Evolutionary conservation across 1,284 basidiomycete species (phyloP), one percentile per base, ranked within the genome.

Genomic region (Naganishia liquefaciens): DNA sequence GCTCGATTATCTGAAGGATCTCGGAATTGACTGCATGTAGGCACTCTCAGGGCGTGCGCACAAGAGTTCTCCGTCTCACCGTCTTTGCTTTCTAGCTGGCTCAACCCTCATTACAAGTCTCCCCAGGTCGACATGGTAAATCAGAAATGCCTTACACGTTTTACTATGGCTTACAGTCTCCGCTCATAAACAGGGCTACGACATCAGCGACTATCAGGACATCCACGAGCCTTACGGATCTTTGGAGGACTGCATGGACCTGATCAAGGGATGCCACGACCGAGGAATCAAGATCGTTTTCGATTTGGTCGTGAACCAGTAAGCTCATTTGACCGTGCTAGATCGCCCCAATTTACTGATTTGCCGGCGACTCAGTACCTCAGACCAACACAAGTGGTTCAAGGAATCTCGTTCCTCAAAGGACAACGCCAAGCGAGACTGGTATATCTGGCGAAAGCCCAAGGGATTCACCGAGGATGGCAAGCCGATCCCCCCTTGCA

Each of bases 301-400:
- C 69, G 81, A 82, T 66, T 72, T 82, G 7, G 81, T 82, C 25
- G 75, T 82, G 66, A 82, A 82, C 70, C 81, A 81, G 70, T 77
- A 75, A n/a, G 76, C 74, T 2, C 74, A 80, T 68, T 42, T 73
- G 15, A 11, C 13, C 15, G 25, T 15, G 13, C 52, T 9, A 17
- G 21, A 33, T 7, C n/a, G 17, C n/a, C 21, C 23, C 11, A 62
- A 19, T 25, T 10, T 19, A 21, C 13, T 43, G 25, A 55, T 19
- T 30, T 17, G 17, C 42, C 42, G 23, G n/a, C 13, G 5, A 33
- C 5, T n/a, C 28, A 63, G 62, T 54, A 57, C 54, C 23, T 64
- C 55, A n/a, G 71, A 60, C 19, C 62, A 77, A 73, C 77, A 79
- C 68, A 69, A 67, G 10, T 82, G 80, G 81, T 82, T 82, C 74